These are phyloP conservation scores for Sechiopsis laciniata DNA, from an alignment of 306 rosid genomes.

Conservation along the genomic window DNA sequence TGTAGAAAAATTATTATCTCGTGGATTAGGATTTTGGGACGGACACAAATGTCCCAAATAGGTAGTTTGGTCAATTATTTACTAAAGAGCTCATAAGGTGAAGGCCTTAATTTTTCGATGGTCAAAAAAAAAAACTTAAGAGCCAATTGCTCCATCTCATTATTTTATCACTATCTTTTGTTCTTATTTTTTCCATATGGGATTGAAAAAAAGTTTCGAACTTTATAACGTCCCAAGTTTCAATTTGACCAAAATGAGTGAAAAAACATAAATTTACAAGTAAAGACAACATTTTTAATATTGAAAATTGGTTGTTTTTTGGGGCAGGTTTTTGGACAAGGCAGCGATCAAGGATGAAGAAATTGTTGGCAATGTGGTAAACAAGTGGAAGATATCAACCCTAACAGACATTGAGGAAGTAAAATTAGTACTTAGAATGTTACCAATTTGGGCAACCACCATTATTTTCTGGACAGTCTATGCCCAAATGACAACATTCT, in stretches of 20 bases:
- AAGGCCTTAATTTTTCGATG: no score
- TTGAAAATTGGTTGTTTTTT: background rate
- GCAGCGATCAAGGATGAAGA: constrained; percentile 50
- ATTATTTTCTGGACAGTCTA: constrained; percentile 73
- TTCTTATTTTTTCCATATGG: background rate
- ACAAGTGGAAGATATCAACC: constrained; percentile 57
- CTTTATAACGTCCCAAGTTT: background rate
- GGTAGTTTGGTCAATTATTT: no score
- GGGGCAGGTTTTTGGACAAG: constrained; percentile 68
- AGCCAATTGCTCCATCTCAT: background rate
- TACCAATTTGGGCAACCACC: constrained; percentile 92
- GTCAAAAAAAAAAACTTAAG: no score
- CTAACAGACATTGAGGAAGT: constrained; percentile 83
- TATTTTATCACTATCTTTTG: background rate
- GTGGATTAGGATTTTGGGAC: no score
- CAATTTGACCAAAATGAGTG: background rate
- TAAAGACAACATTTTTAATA: background rate
- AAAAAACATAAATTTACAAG: background rate
- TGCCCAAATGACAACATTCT: constrained; percentile 86
- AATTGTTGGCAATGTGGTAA: constrained; percentile 4
- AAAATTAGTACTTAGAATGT: constrained; percentile 53
- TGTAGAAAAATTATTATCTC: no score
- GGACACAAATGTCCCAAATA: no score
- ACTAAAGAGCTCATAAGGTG: no score
- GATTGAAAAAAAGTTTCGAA: background rate